Evolutionary conservation across 208 protist species (phyloP).

Genomic region (Vickermania spadyakhi): DNA sequence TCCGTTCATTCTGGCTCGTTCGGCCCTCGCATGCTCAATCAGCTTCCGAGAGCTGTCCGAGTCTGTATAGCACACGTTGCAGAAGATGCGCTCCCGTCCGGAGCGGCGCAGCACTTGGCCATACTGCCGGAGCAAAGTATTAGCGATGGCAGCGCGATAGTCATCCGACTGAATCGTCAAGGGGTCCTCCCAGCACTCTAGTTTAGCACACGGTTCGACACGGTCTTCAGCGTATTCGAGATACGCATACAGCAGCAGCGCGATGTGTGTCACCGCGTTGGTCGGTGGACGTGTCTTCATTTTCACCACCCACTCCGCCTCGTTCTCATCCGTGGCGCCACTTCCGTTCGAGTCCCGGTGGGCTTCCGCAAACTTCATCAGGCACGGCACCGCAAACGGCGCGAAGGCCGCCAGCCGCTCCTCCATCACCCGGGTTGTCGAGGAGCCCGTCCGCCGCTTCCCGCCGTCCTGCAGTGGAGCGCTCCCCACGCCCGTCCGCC

Average conservation of each 20-base stretch:
- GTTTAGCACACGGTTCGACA: conserved; percentile 91
- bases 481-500: too few species aligned
- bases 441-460: too few species aligned
- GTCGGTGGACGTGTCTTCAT: not conserved
- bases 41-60: conserved; percentile 17
- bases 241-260: conserved; percentile 88
- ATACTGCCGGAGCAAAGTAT: conserved; percentile 91
- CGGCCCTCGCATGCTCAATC: conserved; percentile 72
- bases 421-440: conserved; percentile 29
- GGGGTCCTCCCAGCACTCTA: conserved; percentile 97
- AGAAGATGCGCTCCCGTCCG: not conserved
- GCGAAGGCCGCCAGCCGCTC: conserved; percentile 61
- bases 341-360: conserved; percentile 6
- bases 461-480: too few species aligned
- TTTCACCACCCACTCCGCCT: not conserved
- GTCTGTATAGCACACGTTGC: not conserved
- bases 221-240: conserved; percentile 97
- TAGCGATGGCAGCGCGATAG: conserved; percentile 90
- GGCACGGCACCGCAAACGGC: conserved; percentile 43
- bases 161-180: conserved; percentile 8
- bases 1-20: conserved; percentile 79
- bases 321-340: not conserved
- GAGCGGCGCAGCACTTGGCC: conserved; percentile 30
- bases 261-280: conserved; percentile 43
- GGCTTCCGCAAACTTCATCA: conserved; percentile 34